A percentile compares a stretch with the other conserved stretches of the same genome.
Conservation (phyloP, 1,284 basidiomycete species). For the Moesziomyces sp. region DNA sequence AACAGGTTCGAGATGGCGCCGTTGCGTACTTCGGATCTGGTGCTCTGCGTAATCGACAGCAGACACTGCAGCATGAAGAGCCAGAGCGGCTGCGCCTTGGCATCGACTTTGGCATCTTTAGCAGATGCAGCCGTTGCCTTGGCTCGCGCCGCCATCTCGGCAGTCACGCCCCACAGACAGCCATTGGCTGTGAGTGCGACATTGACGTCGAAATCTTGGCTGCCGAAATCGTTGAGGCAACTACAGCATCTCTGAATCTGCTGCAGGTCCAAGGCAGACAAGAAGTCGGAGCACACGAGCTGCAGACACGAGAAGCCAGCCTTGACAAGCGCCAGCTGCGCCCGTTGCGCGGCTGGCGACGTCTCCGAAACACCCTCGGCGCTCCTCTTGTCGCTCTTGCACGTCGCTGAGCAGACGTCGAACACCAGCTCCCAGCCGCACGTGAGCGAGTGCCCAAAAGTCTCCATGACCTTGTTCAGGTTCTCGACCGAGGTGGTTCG, state of each 20-base stretch:
- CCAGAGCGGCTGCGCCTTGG: slow-evolving; percentile 72
- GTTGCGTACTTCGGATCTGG: slow-evolving; percentile 85
- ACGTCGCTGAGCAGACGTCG: slow-evolving; percentile 72
- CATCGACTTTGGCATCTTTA: slow-evolving; percentile 16
- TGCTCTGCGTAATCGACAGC: slow-evolving; percentile 82
- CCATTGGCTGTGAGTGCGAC: slow-evolving; percentile 80
- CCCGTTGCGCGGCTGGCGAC: slow-evolving; percentile 59
- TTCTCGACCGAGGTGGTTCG: slow-evolving; percentile 87
- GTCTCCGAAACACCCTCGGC: slow-evolving; percentile 54
- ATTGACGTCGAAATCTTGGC: slow-evolving; percentile 88
- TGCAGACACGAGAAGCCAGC: slow-evolving; percentile 94
- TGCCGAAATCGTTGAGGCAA: slow-evolving; percentile 88
- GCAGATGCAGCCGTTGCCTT: slow-evolving; percentile 8
- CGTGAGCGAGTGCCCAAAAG: slow-evolving; percentile 87
- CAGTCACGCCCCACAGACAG: slow-evolving; percentile 63
- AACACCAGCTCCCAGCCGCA: slow-evolving; percentile 94
- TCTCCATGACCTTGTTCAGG: slow-evolving; percentile 84
- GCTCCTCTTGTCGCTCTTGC: slow-evolving; percentile 28
- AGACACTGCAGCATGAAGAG: slow-evolving; percentile 88
- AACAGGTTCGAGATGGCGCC: slow-evolving; percentile 96
- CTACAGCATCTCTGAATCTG: slow-evolving; percentile 87
- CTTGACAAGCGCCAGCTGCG: slow-evolving; percentile 72
- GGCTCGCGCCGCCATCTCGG: slow-evolving; percentile 54
- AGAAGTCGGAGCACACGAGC: slow-evolving; percentile 87
- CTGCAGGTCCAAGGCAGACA: slow-evolving; percentile 80